Base-by-base conservation (phyloP, 805 yeast genomes). In the Lachancea fermentati region DNA sequence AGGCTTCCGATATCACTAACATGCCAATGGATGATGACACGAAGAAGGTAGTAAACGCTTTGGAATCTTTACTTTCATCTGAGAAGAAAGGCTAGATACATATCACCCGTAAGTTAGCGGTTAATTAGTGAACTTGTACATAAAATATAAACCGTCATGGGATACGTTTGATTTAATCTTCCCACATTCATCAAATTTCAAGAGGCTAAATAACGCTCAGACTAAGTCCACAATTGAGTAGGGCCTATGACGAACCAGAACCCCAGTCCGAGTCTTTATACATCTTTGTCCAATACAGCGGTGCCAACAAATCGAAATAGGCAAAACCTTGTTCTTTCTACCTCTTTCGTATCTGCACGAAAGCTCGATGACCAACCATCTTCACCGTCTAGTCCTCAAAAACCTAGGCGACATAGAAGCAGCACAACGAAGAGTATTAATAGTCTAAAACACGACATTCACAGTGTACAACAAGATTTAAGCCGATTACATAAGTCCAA, bases 1-100 rank as follows among this genome's bases (percentile, higher is more conserved):
- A 64, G 41, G 68, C 67, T 50, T 35, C 36, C 3, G 16, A 32
- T 19, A 42, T 63, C 50, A 75, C 54, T 58, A 55, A 59, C 30
- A 43, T 62, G 57, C 76, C 77, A 1, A 55, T 73, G 46, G 88
- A 82, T 54, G 77, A 75, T 36, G 87, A 81, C 40, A 75, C 81
- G 11, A 60, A 67, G 19, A 65, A 69, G 30, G 68, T 81, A 15
- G 82, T 79, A 45, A 75, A 76, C 37, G 70, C 77, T 9, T 62
- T 78, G 48, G 73, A 70, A 41, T 74, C 66, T 36, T 59, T 77
- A 12, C 57, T 77, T 41, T 72, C 67, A 36, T 76, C 77, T 2
- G 70, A 68, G 42, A 62, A 36, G 34, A 40, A 41, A 30, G 22
- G 32, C 26, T 35, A 22, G 26, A 17, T 9, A 6, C 17, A 4